Base-by-base conservation (phyloP, 2,329 filamentous ascomycete species). In the Xylaria sp. region DNA sequence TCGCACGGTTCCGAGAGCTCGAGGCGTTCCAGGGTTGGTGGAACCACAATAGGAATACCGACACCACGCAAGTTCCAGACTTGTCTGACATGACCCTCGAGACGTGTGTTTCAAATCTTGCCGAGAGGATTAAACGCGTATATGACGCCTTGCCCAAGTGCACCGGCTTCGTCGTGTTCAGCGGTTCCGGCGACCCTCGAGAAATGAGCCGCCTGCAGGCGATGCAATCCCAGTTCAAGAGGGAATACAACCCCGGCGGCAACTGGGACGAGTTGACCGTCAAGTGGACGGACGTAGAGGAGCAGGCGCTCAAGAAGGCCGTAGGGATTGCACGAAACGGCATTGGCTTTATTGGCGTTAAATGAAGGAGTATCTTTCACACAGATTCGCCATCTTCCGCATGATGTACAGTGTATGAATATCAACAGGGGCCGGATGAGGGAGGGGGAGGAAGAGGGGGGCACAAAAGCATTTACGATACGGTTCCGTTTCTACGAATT, bases 231-330 rank as follows among this genome's bases (percentile, higher is more conserved):
- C 82, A 84, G 73, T 88, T 84, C 78, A 85, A 83, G 72, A 82
- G 81, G 67, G 87, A 90, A 74, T 90, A 87, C 73, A 86, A 87
- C 73, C 83, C 83, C 0, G 84, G 85, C 11, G 84, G 79, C 65
- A 88, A 88, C 67, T 90, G 87, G 87, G 86, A 90, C 72, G 76
- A 88, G 64, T 77, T 90, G 35, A 85, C 81, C 68, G 85, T 90
- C 59, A 82, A 85, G 74, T 90, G 88, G 88, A 90, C 87, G 9
- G 87, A 90, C 69, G 77, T 74, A 0, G 88, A 90, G 74, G 85
- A 88, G 46, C 86, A 90, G 76, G 84, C 81, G 37, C 77, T 90
- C 67, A 83, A 80, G 70, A 80, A 77, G 70, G 87, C 87, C 0
- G 83, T 84, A 17, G 78, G 78, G 54, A 77, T 77, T 47, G 87